Percentiles rank a stretch among this genome's conserved stretches.
These are phyloP conservation scores for Trametes coccinea DNA, from an alignment of 768 basidiomycete genomes.

Conservation along the genomic window DNA sequence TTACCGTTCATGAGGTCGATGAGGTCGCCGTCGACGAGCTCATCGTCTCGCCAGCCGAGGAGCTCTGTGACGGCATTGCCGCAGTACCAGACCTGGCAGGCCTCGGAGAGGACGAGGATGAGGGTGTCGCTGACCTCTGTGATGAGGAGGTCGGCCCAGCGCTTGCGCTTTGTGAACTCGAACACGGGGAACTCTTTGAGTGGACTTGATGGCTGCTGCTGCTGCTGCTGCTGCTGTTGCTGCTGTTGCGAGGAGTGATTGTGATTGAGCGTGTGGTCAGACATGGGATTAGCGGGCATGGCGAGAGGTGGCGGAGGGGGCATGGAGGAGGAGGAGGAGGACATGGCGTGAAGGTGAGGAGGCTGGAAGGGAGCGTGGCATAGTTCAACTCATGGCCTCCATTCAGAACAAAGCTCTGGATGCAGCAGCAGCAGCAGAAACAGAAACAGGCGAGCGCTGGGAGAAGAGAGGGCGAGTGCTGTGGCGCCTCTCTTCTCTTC, in stretches of 20 bases:
- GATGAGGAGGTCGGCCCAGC: constrained; percentile 81
- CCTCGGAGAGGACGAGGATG: constrained; percentile 64
- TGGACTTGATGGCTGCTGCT: neutral
- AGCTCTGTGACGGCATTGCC: constrained; percentile 67
- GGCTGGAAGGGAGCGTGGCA: too few species aligned
- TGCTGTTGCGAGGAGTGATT: too few species aligned
- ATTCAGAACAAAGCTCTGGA: too few species aligned
- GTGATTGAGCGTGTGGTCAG: too few species aligned
- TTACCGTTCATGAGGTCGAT: constrained; percentile 64
- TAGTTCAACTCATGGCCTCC: too few species aligned
- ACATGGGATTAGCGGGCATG: neutral
- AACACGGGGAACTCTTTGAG: constrained; percentile 38
- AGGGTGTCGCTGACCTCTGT: constrained; percentile 76
- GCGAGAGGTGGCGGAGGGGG: neutral
- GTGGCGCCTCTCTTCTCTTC: too few species aligned
- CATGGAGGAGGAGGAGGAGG: neutral
- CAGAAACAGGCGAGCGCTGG: too few species aligned
- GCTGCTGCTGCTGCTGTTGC: neutral
- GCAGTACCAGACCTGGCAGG: constrained; percentile 67
- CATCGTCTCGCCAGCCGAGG: constrained; percentile 74
- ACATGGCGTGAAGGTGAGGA: neutral
- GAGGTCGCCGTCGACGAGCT: constrained; percentile 70
- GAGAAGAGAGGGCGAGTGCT: too few species aligned
- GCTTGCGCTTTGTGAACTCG: constrained; percentile 86
- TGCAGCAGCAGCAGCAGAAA: too few species aligned